Percentiles rank a stretch among this genome's conserved stretches.
Conservation (phyloP, 768 basidiomycete genomes). For the Podaxis sp. region DNA sequence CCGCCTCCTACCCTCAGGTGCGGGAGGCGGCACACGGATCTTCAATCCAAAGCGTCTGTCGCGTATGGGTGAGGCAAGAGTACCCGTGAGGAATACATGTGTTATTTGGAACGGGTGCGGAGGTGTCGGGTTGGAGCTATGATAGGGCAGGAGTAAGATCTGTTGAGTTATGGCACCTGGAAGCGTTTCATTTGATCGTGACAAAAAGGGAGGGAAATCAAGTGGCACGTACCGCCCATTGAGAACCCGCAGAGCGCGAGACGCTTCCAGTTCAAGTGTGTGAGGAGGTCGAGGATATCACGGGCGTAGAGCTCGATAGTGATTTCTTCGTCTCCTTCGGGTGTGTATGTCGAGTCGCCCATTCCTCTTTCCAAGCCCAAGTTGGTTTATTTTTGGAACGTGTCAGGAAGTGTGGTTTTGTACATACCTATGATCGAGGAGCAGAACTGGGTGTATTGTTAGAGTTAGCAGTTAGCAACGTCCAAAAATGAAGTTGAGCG, state of each 20-base stretch:
- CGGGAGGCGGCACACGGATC: conserved; percentile 2
- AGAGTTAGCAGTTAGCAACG: neutral
- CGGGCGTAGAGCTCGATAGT: conserved; percentile 42
- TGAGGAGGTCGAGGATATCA: conserved; percentile 35
- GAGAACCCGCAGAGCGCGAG: conserved; percentile 44
- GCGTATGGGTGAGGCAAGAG: conserved; percentile 15
- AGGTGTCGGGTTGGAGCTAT: conserved; percentile 23
- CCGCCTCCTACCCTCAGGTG: conserved; percentile 2
- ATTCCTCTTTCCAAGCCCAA: conserved; percentile 30
- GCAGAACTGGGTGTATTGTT: conserved; percentile 27
- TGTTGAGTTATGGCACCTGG: conserved; percentile 40
- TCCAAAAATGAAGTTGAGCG: too few relatives aligned
- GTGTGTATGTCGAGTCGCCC: conserved; percentile 35
- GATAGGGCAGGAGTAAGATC: conserved; percentile 36
- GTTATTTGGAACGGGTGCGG: conserved; percentile 34
- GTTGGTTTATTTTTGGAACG: neutral
- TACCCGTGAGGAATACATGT: conserved; percentile 34
- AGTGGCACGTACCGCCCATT: conserved; percentile 38
- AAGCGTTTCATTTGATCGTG: neutral
- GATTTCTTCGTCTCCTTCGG: conserved; percentile 29
- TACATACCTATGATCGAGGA: conserved; percentile 32
- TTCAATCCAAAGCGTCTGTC: neutral
- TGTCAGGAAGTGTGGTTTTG: too few relatives aligned
- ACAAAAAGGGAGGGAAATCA: neutral
- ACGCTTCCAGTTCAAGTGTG: conserved; percentile 33